Conservation (phyloP, 331 rosid species). For the Quercus phellos region DNA sequence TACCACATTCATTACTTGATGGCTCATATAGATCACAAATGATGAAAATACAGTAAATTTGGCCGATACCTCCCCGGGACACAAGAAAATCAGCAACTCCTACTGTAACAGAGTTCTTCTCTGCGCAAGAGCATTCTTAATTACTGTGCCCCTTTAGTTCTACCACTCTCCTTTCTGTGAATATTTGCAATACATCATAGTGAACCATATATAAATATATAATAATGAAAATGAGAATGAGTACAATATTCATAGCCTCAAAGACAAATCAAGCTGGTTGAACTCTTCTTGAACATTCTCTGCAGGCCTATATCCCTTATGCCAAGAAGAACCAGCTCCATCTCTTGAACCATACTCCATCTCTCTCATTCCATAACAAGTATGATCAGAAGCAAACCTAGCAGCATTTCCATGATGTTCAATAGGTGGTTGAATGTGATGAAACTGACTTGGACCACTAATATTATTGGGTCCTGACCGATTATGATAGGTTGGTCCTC, state of each 20-base stretch:
- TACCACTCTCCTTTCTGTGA: background rate
- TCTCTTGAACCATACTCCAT: conserved; percentile 24
- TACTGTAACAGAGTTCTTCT: background rate
- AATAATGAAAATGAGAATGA: background rate
- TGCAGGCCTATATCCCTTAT: conserved; percentile 25
- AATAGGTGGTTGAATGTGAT: conserved; percentile 8
- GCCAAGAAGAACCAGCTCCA: conserved; percentile 34
- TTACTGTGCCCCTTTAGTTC: background rate
- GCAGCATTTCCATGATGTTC: conserved; percentile 22
- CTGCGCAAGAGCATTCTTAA: background rate
- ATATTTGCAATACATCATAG: background rate
- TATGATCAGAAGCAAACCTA: conserved; percentile 14
- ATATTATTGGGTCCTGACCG: conserved; percentile 1
- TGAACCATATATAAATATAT: background rate
- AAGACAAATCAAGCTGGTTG: conserved; percentile 77
- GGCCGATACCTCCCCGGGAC: background rate
- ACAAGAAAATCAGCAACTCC: background rate
- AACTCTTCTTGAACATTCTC: conserved; percentile 60
- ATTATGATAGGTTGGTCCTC: conserved; percentile 3
- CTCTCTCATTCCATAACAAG: conserved; percentile 18
- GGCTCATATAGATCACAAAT: background rate
- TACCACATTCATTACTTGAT: background rate
- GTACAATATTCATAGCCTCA: conserved; percentile 52
- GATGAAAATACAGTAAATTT: background rate
- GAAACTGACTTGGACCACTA: background rate